phyloP scores from a whole-genome alignment of 345 rosid genomes.

The Firmiana major region DNA sequence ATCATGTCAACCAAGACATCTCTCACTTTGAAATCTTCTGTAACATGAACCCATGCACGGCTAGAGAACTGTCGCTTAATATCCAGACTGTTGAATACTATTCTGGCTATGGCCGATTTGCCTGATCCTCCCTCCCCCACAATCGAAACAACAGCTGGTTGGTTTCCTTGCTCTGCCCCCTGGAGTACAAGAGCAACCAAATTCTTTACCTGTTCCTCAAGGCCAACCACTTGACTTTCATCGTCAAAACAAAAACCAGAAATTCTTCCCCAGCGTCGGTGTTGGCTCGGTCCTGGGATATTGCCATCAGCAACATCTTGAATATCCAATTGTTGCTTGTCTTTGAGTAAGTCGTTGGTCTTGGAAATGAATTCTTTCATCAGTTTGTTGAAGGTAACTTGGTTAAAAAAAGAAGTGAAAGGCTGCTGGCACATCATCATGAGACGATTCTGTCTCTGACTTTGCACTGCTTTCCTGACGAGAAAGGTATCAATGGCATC shows the following conservation, averaged over 20 bases:
- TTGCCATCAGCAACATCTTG: background rate
- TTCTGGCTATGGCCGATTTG: background rate
- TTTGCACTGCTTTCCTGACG: background rate
- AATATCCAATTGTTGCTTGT: background rate
- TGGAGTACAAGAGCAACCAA: background rate
- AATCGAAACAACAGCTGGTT: background rate
- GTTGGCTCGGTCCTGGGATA: background rate
- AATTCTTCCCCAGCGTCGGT: background rate
- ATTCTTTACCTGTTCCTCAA: background rate
- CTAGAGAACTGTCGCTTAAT: background rate
- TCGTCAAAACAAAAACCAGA: background rate
- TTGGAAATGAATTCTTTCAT: background rate
- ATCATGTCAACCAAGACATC: constrained; percentile 2
- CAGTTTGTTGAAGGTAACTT: background rate
- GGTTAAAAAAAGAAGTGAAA: background rate
- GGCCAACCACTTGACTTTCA: background rate
- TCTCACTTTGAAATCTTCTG: background rate
- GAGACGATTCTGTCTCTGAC: background rate
- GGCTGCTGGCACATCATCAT: background rate
- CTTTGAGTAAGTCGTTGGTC: background rate
- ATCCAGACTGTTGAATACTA: background rate
- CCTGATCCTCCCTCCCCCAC: constrained; percentile 4
- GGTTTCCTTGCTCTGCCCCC: background rate
- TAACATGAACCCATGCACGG: background rate
- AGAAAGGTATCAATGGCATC: background rate